These are phyloP conservation scores for Boletus mariae DNA, from an alignment of 1,284 basidiomycete genomes.

Conservation along the genomic window DNA sequence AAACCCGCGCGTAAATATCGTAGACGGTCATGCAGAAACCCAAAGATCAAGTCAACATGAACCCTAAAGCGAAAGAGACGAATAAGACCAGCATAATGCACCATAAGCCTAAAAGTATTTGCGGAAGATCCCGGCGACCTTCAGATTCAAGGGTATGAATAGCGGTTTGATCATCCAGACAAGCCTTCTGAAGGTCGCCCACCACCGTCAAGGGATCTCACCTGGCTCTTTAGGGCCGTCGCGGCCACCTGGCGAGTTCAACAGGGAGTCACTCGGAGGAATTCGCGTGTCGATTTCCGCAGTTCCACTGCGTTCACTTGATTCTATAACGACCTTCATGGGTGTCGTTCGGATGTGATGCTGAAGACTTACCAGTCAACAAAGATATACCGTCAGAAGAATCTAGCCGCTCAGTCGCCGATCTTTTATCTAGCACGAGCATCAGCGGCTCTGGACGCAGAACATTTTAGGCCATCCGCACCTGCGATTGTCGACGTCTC, in stretches of 20 bases:
- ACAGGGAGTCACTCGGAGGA: conserved; percentile 6
- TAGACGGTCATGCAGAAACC: conserved; percentile 13
- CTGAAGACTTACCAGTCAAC: conserved; percentile 15
- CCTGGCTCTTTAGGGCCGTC: conserved; percentile 14
- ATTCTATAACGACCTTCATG: conserved; percentile 15
- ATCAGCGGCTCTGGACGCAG: conserved; percentile 13
- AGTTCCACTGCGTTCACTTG: conserved; percentile 1
- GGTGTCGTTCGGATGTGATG: conserved; percentile 3
- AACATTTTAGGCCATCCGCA: conserved; percentile 10
- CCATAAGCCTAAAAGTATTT: conserved; percentile 37
- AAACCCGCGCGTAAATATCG: conserved; percentile 15
- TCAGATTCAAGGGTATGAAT: conserved; percentile 47
- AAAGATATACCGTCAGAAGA: conserved; percentile 5
- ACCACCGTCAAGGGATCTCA: conserved; percentile 45
- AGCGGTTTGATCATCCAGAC: conserved; percentile 44
- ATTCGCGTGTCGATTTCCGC: neutral
- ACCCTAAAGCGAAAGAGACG: conserved; percentile 23
- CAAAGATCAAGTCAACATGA: conserved; percentile 21
- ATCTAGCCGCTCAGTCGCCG: neutral
- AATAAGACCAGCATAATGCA: conserved; percentile 16
- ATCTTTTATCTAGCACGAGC: conserved; percentile 14
- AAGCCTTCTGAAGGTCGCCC: conserved; percentile 54
- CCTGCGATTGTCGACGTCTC: conserved; percentile 19
- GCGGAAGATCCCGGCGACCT: conserved; percentile 56
- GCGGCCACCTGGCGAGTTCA: conserved; percentile 12